phyloP scores from a whole-genome alignment of 2,329 filamentous ascomycete species.

The Fusarium bactridioides region DNA sequence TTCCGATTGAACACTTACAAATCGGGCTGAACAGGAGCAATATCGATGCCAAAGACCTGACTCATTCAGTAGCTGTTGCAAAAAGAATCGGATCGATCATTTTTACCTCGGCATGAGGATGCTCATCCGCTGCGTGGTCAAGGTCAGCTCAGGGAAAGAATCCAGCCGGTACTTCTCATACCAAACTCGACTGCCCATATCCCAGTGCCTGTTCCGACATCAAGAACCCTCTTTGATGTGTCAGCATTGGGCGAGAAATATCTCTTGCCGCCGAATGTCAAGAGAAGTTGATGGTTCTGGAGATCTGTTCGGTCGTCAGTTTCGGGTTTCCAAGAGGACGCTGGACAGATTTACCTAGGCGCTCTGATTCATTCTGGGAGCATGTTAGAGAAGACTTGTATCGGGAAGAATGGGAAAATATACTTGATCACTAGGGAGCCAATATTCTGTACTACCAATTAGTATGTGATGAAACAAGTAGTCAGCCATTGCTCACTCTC shows the following conservation, averaged over 20 bases:
- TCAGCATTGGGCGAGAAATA: conserved; percentile 9
- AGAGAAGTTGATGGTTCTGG: conserved; percentile 17
- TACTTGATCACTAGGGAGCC: conserved; percentile 25
- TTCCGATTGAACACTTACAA: not conserved
- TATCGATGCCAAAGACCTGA: conserved; percentile 20
- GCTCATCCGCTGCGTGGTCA: conserved; percentile 3
- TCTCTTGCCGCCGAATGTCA: conserved; percentile 16
- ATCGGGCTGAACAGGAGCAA: conserved; percentile 16
- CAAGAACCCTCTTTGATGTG: conserved; percentile 13
- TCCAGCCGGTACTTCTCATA: not conserved
- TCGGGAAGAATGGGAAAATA: fast-evolving
- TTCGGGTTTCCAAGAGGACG: fast-evolving
- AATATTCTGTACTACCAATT: conserved; percentile 1
- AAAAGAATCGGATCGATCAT: fast-evolving
- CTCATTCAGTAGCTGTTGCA: no score
- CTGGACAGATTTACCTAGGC: not conserved
- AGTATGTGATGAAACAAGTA: not conserved
- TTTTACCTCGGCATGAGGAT: conserved; percentile 23
- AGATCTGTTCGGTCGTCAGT: conserved; percentile 1
- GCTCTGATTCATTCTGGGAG: conserved; percentile 20
- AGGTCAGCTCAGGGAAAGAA: fast-evolving
- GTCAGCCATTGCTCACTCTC: not conserved
- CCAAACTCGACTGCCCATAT: conserved; percentile 30
- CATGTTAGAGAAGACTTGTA: fast-evolving
- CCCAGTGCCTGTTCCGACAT: conserved; percentile 24